These are phyloP conservation scores for Ganoderma sinense DNA, from an alignment of 1,284 basidiomycete species.

Conservation along the genomic window DNA sequence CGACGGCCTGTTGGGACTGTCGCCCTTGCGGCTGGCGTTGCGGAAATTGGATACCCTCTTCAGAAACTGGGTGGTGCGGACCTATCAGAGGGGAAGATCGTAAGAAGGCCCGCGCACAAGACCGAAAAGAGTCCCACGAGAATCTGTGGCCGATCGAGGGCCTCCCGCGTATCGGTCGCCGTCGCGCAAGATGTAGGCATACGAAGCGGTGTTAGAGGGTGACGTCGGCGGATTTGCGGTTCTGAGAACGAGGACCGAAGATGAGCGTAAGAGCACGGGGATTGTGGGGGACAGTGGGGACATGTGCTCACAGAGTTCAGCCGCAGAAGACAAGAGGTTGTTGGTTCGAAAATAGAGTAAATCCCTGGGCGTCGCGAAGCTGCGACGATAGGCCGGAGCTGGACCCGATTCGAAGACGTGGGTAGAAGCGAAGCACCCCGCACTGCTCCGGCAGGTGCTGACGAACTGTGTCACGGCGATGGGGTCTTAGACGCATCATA, in stretches of 20 bases:
- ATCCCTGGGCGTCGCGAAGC: neutral
- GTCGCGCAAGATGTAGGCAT: conserved; percentile 17
- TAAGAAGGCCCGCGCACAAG: conserved; percentile 19
- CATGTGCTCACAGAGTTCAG: conserved; percentile 1
- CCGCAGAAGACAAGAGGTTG: neutral
- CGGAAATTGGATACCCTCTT: conserved; percentile 37
- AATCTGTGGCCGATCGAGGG: conserved; percentile 27
- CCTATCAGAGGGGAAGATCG: conserved; percentile 20
- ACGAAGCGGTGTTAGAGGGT: neutral
- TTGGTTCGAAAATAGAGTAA: neutral
- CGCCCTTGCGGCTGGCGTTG: conserved; percentile 27
- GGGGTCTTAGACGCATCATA: neutral
- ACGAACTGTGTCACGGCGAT: neutral
- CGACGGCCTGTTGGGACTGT: conserved; percentile 10
- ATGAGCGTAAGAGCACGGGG: neutral
- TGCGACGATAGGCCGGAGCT: neutral
- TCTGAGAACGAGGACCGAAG: neutral
- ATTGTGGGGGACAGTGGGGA: neutral
- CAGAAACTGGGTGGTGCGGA: conserved; percentile 36
- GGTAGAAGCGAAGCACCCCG: neutral
- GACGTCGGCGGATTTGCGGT: neutral
- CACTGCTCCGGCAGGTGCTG: neutral
- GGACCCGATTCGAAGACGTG: neutral
- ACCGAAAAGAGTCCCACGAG: conserved; percentile 25
- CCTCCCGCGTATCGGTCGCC: conserved; percentile 26